Base-by-base conservation (phyloP, 306 rosid species). In the Heteromeles arbutifolia region DNA sequence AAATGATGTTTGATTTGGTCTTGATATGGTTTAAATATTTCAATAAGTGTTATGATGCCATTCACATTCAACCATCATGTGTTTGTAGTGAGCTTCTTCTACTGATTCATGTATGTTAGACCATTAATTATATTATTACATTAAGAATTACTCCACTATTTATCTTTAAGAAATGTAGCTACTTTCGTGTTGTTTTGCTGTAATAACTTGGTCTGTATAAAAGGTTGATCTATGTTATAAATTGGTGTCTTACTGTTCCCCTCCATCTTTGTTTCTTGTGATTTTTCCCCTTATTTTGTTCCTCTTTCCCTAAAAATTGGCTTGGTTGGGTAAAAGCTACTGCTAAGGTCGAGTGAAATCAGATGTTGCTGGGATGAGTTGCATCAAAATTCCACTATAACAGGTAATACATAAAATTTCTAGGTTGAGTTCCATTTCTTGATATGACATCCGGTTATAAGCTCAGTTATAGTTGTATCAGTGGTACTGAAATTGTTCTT, bases 101-200 rank as follows among this genome's bases (percentile, higher is more conserved):
- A 81, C 88, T 87, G 70, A 86, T 87, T 87, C 88, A 86, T 92
- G 96, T 90, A 89, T 90, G 98, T 89, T 90, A 77, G 86, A 89
- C 82, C 86, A 86, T 86, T 82, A 82, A 79, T 74, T 85, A 82
- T 69, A 64, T 82, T 62, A 76, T 82, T 69, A 18, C 77, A 19
- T 72, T 58, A 41, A 74, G 79, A 76, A 66, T 79, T 82, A 24
- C 71, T 57, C 57, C 19, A 70, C 74, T 58, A 72, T 19, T 75
- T 73, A 80, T 58, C 69, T 78, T 74, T 25, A 71, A 65, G 72
- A 22, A 72, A 43, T 65, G 57, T 77, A 77, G 28, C 29, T 39
- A 9, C 72, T 32, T 26, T 72, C 63, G 25, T 39, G 57, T 48
- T 70, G 57, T 71, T 65, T 73, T 65, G 15, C 19, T 65, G 29